Percentiles rank a stretch among this genome's conserved stretches.
phyloP scores from a whole-genome alignment of 306 rosid species.

The Calophaca sinica region DNA sequence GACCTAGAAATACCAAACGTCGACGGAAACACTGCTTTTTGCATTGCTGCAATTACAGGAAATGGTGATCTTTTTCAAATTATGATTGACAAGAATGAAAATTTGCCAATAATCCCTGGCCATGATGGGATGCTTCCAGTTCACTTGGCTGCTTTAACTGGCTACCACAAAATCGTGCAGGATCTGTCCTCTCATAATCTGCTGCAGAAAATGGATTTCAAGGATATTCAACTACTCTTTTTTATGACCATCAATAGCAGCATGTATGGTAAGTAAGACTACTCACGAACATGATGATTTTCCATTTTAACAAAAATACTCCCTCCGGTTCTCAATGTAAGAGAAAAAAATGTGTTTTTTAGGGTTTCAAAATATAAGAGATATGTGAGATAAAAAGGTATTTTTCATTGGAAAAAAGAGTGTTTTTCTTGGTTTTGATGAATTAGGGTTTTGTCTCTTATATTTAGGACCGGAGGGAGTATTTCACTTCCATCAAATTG shows the following conservation, averaged over 20 bases:
- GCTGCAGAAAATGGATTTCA: background rate
- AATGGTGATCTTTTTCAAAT: background rate
- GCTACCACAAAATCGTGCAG: background rate
- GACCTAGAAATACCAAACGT: background rate
- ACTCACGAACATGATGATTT: too few relatives aligned
- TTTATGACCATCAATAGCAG: background rate
- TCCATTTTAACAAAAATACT: too few relatives aligned
- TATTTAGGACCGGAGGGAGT: too few relatives aligned
- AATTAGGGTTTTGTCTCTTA: too few relatives aligned
- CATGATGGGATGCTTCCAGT: conserved; percentile 22
- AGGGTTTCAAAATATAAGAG: too few relatives aligned
- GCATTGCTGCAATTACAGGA: conserved; percentile 9
- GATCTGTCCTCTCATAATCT: background rate
- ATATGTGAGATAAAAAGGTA: too few relatives aligned
- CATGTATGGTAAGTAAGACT: conserved; percentile 23
- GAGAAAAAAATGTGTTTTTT: too few relatives aligned
- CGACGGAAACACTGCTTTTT: conserved; percentile 15
- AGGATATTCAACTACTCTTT: conserved; percentile 1
- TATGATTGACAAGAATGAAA: background rate
- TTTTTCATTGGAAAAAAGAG: too few relatives aligned
- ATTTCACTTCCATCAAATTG: too few relatives aligned
- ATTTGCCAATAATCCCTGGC: background rate
- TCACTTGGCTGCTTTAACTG: conserved; percentile 2
- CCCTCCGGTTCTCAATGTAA: too few relatives aligned
- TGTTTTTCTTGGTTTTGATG: too few relatives aligned